Base-by-base conservation (phyloP, 2,329 filamentous ascomycete genomes). In the Diplocarpon rosae region DNA sequence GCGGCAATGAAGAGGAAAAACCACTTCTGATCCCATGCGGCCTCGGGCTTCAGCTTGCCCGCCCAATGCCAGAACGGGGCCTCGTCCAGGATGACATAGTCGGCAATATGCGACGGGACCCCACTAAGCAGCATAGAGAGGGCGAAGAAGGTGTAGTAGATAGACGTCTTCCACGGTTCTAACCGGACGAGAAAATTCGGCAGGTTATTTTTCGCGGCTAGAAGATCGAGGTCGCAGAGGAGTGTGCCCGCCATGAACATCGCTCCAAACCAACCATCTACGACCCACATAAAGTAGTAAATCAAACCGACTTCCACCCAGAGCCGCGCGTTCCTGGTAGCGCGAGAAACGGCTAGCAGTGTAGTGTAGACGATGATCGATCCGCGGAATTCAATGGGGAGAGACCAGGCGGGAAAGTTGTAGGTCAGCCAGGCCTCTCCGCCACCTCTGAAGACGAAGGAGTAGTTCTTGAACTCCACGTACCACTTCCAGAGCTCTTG, bases 231-330 rank as follows among this genome's bases (percentile, higher is more conserved):
- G 47, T 82, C 75, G 59, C 71, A 72, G 9, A 80, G 66, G 5
- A 80, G 60, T 70, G 80, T 77, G 28, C 78, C 78, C 0, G 69
- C 63, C 13, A 73, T 59, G 55, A 82, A 82, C 59, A 78, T 65
- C 14, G 76, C 68, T 50, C 72, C 74, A 56, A 77, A 76, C 62
- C 70, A 75, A 27, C 76, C 79, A 56, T 84, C 80, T 10, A 70
- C 71, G 43, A 83, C 69, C 59, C 80, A 83, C 58, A 84, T 39
- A 56, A 82, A 83, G 62, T 85, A 85, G 51, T 68, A 65, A n/a
- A 76, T 69, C 13, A 85, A 64, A 0, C 56, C 69, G 0, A 67
- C 39, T 52, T 76, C 63, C 56, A 72, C 73, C 59, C 66, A 65
- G 0, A 83, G 66, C 11, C 80, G 71, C 4, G 72, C 70, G 43